Evolutionary conservation across 148 eudicot genomes (phyloP), one percentile per base, ranked within the genome.

Genomic region (Camellia lanceoleosa): DNA sequence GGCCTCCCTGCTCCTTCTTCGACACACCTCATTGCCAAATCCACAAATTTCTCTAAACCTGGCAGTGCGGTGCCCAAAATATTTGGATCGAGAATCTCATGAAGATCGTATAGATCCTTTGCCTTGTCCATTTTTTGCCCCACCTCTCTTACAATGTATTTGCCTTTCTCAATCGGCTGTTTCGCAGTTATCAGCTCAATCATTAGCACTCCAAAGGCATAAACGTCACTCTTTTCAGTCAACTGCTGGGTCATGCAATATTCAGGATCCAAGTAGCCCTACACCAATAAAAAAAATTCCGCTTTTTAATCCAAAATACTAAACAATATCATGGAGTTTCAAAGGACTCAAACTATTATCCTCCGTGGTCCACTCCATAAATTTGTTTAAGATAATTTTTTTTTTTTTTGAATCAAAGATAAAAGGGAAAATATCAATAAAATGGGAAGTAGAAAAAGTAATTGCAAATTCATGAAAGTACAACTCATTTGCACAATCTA

Each of bases 261-360:
- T 85, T 93, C 97, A 6, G 97, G 97, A 83, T 93, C 97, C 86
- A 93, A 58, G 82, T 91, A 93, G 63, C 97, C 97, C 97, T 93
- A 72, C 81, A 81, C 4, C 42, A 77, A 20, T 4, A 23, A 71
- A 58, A 60, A 62, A 14, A 56, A 8, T 59, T 49, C 3, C 16
- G 43, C 52, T 23, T 23, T 52, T 2, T 8, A 66, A 62, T 52
- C 23, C 6, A 43, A 43, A 64, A 44, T n/a, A 44, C 60, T 15
- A 54, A 71, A 14, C 30, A 70, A 11, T 15, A 13, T 55, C 58
- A 46, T 60, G 72, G 75, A 58, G 15, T 58, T 70, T 18, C 41
- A 4, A 44, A 69, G 54, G 10, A 38, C 14, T 42, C 14, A 41
- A 3, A 7, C 7, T 41, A 9, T 38, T 15, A 3, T 23, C 43